A percentile compares a stretch with the other conserved stretches of the same genome.
Evolutionary conservation across 345 rosid genomes (phyloP).

Genomic region (Hibiscus mutabilis): DNA sequence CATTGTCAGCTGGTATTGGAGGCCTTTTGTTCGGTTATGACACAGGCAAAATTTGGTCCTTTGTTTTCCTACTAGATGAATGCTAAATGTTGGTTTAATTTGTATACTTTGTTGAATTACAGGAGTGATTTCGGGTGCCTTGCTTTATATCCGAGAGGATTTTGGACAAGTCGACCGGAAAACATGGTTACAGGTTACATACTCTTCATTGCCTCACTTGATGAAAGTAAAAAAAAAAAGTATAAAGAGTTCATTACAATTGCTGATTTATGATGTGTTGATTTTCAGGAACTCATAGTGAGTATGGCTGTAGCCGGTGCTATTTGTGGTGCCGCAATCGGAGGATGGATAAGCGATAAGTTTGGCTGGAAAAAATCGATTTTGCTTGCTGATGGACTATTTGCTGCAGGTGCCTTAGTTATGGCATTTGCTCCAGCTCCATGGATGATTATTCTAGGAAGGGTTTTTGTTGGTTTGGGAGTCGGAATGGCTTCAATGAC

Average conservation of each 20-base stretch:
- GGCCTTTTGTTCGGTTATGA: slow-evolving; percentile 93
- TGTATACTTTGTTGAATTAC: neutral
- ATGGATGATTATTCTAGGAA: slow-evolving; percentile 56
- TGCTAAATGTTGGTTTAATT: neutral
- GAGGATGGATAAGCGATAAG: slow-evolving; percentile 66
- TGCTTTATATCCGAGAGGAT: slow-evolving; percentile 68
- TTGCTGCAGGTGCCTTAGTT: slow-evolving; percentile 52
- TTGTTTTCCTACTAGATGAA: neutral
- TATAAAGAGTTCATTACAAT: neutral
- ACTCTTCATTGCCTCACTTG: neutral
- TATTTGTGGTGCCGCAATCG: slow-evolving; percentile 68
- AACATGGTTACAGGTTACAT: slow-evolving; percentile 58
- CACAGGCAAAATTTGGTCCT: slow-evolving; percentile 38
- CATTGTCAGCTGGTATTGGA: slow-evolving; percentile 83
- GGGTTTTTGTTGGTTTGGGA: slow-evolving; percentile 74
- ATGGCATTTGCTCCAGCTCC: slow-evolving; percentile 73
- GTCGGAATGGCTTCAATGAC: slow-evolving; percentile 97
- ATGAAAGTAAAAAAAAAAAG: neutral
- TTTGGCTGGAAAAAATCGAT: slow-evolving; percentile 61
- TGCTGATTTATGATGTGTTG: neutral
- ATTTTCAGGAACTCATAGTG: slow-evolving; percentile 46
- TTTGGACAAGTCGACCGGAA: slow-evolving; percentile 50
- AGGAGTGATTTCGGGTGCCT: slow-evolving; percentile 87
- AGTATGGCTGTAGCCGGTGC: slow-evolving; percentile 86
- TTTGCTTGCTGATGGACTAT: slow-evolving; percentile 47